Conservation (phyloP, 2,329 filamentous ascomycete species). For the Botrytis medusae region DNA sequence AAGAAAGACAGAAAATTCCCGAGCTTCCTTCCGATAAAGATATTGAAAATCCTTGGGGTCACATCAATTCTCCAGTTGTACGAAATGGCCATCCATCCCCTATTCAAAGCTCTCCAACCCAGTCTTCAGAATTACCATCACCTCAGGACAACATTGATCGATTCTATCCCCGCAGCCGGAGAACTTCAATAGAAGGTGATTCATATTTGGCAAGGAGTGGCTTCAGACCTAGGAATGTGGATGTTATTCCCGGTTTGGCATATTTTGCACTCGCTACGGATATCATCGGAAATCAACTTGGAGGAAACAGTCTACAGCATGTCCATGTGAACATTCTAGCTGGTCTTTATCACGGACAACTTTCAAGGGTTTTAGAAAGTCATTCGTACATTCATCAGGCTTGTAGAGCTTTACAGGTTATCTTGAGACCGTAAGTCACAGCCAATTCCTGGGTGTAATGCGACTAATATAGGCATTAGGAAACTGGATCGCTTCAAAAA, state of each 20-base stretch:
- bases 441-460: conserved; percentile 3
- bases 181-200: conserved; percentile 50
- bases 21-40: conserved; percentile 52
- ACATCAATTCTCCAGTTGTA: conserved; percentile 35
- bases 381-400: conserved; percentile 61
- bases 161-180: conserved; percentile 44
- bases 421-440: conserved; percentile 62
- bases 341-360: conserved; percentile 83
- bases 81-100: conserved; percentile 56
- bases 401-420: conserved; percentile 61
- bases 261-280: conserved; percentile 87
- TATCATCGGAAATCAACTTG: conserved; percentile 79
- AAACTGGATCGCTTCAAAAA: conserved; percentile 44
- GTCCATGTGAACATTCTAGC: conserved; percentile 84
- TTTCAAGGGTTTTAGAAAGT: conserved; percentile 84
- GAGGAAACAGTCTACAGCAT: conserved; percentile 78
- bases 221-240: conserved; percentile 60
- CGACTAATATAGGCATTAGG: conserved; percentile 25
- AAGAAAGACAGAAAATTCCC: conserved; percentile 53
- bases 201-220: conserved; percentile 30
- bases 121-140: conserved; percentile 49
- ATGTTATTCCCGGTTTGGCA: conserved; percentile 83
- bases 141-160: conserved; percentile 49
- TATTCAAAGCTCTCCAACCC: conserved; percentile 53
- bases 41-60: conserved; percentile 26